Percentiles rank a stretch among this genome's conserved stretches.
These are phyloP conservation scores for Salix viminalis DNA, from an alignment of 345 rosid genomes.

Conservation along the genomic window DNA sequence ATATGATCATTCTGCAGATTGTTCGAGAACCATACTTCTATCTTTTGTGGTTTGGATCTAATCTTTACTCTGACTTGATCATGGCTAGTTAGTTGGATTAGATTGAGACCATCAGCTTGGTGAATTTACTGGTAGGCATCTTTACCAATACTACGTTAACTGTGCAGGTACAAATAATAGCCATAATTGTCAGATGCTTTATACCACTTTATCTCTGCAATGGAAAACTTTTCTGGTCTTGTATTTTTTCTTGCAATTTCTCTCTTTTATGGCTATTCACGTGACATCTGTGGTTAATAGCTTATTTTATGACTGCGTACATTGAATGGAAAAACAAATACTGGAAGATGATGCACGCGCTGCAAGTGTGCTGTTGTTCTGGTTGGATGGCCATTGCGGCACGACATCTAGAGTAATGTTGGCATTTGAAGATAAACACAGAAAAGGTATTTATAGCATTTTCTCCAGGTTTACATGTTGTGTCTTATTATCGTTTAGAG, in stretches of 20 bases:
- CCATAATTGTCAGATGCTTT: neutral
- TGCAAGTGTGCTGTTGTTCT: neutral
- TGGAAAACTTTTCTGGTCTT: neutral
- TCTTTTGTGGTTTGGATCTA: neutral
- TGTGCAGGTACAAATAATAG: neutral
- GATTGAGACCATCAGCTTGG: neutral
- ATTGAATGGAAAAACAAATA: neutral
- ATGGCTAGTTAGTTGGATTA: neutral
- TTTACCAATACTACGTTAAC: neutral
- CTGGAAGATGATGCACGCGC: neutral
- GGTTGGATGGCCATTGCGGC: neutral
- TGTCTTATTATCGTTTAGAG: neutral
- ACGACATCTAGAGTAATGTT: neutral
- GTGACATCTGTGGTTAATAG: neutral
- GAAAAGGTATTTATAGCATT: neutral
- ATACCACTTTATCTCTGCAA: neutral
- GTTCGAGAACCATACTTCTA: neutral
- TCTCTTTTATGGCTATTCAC: neutral
- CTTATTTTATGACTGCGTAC: neutral
- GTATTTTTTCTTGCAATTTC: neutral
- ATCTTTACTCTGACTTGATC: neutral
- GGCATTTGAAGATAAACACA: neutral
- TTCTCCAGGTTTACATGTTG: neutral
- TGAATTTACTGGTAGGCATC: neutral
- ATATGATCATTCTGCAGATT: neutral